Percentiles rank a stretch among this genome's conserved stretches.
Evolutionary conservation across 176 grass and related monocot species (phyloP).

Genomic region (Raddia guianensis): DNA sequence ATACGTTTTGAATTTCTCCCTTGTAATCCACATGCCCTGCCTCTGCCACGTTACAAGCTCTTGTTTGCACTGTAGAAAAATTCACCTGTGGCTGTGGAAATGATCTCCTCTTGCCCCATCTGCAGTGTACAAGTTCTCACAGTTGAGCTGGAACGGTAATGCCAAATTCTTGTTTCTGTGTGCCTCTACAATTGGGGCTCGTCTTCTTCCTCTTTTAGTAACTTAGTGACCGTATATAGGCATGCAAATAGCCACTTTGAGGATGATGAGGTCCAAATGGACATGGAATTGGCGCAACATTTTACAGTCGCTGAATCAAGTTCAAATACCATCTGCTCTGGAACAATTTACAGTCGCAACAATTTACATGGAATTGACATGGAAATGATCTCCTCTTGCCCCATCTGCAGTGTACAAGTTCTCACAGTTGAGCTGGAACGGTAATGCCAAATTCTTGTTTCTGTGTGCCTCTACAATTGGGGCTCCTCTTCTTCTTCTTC

Average conservation of each 20-base stretch:
- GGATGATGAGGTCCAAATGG: conserved; percentile 67
- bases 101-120: conserved; percentile 77
- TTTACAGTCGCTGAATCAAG: conserved; percentile 50
- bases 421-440: conserved; percentile 66
- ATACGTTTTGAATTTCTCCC: no score
- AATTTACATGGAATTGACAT: background rate
- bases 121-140: conserved; percentile 68
- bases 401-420: conserved; percentile 72
- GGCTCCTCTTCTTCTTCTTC: background rate
- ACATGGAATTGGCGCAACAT: conserved; percentile 72
- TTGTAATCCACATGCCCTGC: no score
- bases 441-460: conserved; percentile 48
- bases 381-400: conserved; percentile 69
- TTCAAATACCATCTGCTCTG: conserved; percentile 12
- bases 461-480: background rate
- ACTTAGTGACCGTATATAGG: conserved; percentile 42
- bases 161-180: background rate
- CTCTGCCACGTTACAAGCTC: no score
- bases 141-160: conserved; percentile 72
- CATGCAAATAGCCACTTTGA: conserved; percentile 89
- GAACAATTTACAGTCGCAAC: no score
- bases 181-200: conserved; percentile 11
- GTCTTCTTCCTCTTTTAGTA: background rate
- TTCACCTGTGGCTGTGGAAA: conserved; percentile 5
- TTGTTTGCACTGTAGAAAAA: no score